phyloP scores from a whole-genome alignment of 805 yeast species.

The Nakazawaea molendinolei region DNA sequence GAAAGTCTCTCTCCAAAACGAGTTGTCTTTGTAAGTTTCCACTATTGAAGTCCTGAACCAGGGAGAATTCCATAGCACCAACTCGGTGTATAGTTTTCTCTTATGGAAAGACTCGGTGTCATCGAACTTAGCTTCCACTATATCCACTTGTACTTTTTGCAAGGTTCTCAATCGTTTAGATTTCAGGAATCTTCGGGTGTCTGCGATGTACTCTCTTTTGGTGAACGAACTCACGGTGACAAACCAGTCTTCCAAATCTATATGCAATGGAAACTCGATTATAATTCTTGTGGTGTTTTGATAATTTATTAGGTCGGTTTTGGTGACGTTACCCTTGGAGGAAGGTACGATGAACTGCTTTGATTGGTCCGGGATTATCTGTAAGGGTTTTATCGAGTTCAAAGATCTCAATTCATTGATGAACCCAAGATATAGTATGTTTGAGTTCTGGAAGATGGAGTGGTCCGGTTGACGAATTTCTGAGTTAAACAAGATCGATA shows the following conservation, averaged over 20 bases:
- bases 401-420: conserved; percentile 45
- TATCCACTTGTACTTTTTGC: conserved; percentile 46
- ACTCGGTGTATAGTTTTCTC: conserved; percentile 53
- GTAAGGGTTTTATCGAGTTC: conserved; percentile 25
- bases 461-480: conserved; percentile 62
- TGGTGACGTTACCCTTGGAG: background rate
- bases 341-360: conserved; percentile 9
- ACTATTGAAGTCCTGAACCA: conserved; percentile 77
- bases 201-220: conserved; percentile 40
- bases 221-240: conserved; percentile 63
- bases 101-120: conserved; percentile 8
- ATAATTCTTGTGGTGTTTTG: conserved; percentile 30
- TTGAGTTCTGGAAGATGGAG: conserved; percentile 53
- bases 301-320: conserved; percentile 12
- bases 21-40: conserved; percentile 34
- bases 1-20: conserved; percentile 84
- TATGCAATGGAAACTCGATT: conserved; percentile 57
- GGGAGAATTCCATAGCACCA: conserved; percentile 62
- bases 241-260: conserved; percentile 73
- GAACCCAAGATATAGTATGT: conserved; percentile 51
- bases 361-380: conserved; percentile 1
- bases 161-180: conserved; percentile 43
- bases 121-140: conserved; percentile 59
- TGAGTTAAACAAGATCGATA: conserved; percentile 42
- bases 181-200: conserved; percentile 19